phyloP scores from a whole-genome alignment of 2,329 filamentous ascomycete species.

The Zymoseptoria ardabiliae region DNA sequence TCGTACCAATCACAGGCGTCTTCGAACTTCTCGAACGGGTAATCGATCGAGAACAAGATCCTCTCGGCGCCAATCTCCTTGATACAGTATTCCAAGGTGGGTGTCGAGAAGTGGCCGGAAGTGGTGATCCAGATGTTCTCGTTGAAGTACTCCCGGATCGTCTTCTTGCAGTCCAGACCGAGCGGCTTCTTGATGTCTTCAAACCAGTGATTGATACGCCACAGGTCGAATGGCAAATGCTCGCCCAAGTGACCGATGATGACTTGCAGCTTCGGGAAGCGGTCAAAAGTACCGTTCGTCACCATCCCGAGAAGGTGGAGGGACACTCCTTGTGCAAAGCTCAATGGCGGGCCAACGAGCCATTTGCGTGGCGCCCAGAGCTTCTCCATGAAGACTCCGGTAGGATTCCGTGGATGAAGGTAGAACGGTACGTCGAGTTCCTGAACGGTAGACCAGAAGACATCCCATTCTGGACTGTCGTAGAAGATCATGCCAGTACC shows the following conservation, averaged over 20 bases:
- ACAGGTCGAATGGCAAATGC: conserved; percentile 45
- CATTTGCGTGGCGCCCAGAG: conserved; percentile 53
- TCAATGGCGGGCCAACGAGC: conserved; percentile 53
- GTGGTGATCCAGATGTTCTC: conserved; percentile 53
- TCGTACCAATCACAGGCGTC: conserved; percentile 27
- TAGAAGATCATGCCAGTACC: conserved; percentile 56
- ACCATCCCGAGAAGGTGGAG: conserved; percentile 50
- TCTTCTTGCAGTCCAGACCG: conserved; percentile 42
- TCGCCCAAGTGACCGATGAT: conserved; percentile 45
- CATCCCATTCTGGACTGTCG: conserved; percentile 53
- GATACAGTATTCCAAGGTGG: conserved; percentile 45
- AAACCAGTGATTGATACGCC: conserved; percentile 45
- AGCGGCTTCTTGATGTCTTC: conserved; percentile 49
- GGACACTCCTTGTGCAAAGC: conserved; percentile 52
- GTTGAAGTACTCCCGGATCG: conserved; percentile 46
- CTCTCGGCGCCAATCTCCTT: conserved; percentile 37
- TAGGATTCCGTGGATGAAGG: conserved; percentile 48
- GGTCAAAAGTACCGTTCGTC: conserved; percentile 45
- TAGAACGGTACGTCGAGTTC: conserved; percentile 60
- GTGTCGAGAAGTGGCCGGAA: conserved; percentile 49
- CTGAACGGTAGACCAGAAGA: conserved; percentile 52
- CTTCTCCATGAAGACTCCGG: conserved; percentile 49
- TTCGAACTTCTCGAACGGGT: conserved; percentile 25
- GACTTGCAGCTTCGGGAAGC: conserved; percentile 40
- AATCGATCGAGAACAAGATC: conserved; percentile 27